A percentile compares a stretch with the other conserved stretches of the same genome.
phyloP scores from a whole-genome alignment of 2,329 filamentous ascomycete species.

The Penicillium sp. region DNA sequence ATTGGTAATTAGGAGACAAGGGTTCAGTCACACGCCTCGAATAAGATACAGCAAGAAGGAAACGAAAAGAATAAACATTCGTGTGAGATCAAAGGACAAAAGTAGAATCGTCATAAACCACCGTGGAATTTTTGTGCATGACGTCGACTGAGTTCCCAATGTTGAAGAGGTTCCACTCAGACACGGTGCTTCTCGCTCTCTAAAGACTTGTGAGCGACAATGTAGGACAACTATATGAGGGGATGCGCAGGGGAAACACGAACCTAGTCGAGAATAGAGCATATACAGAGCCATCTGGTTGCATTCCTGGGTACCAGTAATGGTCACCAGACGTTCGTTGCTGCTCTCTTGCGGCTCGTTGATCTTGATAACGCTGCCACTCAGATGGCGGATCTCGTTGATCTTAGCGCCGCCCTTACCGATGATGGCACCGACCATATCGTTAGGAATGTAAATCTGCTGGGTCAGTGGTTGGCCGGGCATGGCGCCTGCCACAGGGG shows the following conservation, averaged over 20 bases:
- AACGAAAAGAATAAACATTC: conserved; percentile 16
- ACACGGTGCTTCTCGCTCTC: conserved; percentile 76
- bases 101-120: conserved; percentile 24
- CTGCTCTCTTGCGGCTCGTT: conserved; percentile 99
- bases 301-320: conserved; percentile 95
- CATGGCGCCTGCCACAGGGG: conserved; percentile 69
- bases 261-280: conserved; percentile 95
- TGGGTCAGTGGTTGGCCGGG: conserved; percentile 86
- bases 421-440: conserved; percentile 99
- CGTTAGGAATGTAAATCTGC: conserved; percentile 98
- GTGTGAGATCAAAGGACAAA: conserved; percentile 14
- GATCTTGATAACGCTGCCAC: conserved; percentile 98
- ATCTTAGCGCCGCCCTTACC: conserved; percentile 98
- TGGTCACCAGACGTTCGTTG: conserved; percentile 95
- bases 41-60: conserved; percentile 36
- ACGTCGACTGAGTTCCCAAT: conserved; percentile 8
- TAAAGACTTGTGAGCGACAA: conserved; percentile 36
- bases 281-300: conserved; percentile 99
- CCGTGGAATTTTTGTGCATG: conserved; percentile 26
- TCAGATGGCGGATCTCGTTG: conserved; percentile 96
- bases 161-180: conserved; percentile 34
- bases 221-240: neutral
- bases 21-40: conserved; percentile 26
- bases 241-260: conserved; percentile 8
- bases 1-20: conserved; percentile 25